A percentile compares a stretch with the other conserved stretches of the same genome.
Evolutionary conservation across 345 rosid genomes (phyloP).

Genomic region (Hibiscus syriacus): DNA sequence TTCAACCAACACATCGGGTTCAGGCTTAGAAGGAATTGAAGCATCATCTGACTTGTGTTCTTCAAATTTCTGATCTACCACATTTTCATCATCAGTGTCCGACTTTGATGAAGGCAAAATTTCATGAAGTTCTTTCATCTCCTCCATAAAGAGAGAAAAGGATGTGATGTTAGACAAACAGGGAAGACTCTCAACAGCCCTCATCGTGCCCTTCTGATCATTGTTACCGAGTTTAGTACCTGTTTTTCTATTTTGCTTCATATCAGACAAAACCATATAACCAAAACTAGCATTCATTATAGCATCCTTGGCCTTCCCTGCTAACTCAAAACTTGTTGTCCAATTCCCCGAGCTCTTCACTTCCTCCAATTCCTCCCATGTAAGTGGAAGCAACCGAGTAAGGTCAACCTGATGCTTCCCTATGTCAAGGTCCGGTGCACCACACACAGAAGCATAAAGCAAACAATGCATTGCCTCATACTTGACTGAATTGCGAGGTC

Average conservation of each 20-base stretch:
- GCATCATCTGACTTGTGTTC: slow-evolving; percentile 42
- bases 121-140: slow-evolving; percentile 74
- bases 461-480: slow-evolving; percentile 89
- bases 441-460: slow-evolving; percentile 54
- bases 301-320: slow-evolving; percentile 75
- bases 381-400: slow-evolving; percentile 80
- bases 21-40: slow-evolving; percentile 30
- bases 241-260: slow-evolving; percentile 36
- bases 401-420: slow-evolving; percentile 96
- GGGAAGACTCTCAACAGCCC: slow-evolving; percentile 43
- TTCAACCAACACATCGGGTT: slow-evolving; percentile 27
- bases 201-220: slow-evolving; percentile 29
- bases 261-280: slow-evolving; percentile 43
- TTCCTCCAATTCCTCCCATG: slow-evolving; percentile 86
- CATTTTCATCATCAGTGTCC: slow-evolving; percentile 31
- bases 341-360: slow-evolving; percentile 86
- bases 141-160: slow-evolving; percentile 31
- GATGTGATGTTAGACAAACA: slow-evolving; percentile 23
- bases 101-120: slow-evolving; percentile 45
- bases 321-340: slow-evolving; percentile 83
- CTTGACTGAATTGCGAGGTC: slow-evolving; percentile 80
- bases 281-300: slow-evolving; percentile 75
- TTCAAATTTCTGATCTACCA: slow-evolving; percentile 38
- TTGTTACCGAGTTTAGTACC: slow-evolving; percentile 25
- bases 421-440: slow-evolving; percentile 65